phyloP scores from a whole-genome alignment of 345 rosid genomes.

The Populus tremula region DNA sequence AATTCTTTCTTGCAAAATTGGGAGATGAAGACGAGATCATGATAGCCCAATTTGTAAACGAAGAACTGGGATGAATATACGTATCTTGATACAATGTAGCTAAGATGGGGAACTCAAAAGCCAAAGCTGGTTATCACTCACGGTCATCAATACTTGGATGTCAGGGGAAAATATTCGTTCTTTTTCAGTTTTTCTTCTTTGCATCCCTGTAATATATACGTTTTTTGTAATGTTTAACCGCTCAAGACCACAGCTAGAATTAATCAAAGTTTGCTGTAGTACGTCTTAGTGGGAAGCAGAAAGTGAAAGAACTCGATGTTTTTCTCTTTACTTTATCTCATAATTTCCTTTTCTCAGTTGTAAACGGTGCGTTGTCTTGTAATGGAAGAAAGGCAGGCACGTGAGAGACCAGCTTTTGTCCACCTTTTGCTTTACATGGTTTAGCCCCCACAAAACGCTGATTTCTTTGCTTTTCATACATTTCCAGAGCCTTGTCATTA shows the following conservation, averaged over 20 bases:
- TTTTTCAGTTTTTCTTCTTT: background rate
- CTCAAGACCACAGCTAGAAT: background rate
- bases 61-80: background rate
- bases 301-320: background rate
- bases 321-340: background rate
- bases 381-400: background rate
- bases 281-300: background rate
- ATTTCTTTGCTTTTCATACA: constrained; percentile 5
- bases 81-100: background rate
- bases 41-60: background rate
- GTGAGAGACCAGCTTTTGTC: background rate
- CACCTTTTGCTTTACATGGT: constrained; percentile 20
- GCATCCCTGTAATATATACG: background rate
- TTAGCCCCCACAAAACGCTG: background rate
- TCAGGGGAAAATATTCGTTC: background rate
- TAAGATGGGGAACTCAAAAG: background rate
- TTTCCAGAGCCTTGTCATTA: background rate
- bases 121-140: background rate
- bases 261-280: background rate
- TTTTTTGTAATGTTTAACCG: background rate
- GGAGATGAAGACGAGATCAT: background rate
- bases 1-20: background rate
- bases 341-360: background rate
- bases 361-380: background rate
- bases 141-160: background rate